phyloP scores from a whole-genome alignment of 805 yeast species.

The Metschnikowia matae region DNA sequence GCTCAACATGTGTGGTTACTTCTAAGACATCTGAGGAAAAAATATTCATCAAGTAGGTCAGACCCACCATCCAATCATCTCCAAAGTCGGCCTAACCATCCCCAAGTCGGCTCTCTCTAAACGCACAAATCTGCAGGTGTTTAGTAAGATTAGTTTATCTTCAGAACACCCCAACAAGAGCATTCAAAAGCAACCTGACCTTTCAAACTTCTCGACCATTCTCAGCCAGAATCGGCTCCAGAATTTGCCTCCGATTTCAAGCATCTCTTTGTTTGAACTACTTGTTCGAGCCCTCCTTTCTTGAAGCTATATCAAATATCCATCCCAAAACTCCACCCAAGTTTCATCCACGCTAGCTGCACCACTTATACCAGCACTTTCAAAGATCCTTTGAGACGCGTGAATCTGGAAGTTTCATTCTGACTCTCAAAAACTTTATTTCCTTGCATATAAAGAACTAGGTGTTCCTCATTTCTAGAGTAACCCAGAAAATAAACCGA shows the following conservation, averaged over 20 bases:
- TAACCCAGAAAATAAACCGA: no score
- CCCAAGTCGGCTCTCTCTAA: background rate
- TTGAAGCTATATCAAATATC: no score
- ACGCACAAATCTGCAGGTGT: conserved; percentile 3
- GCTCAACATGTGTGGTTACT: background rate
- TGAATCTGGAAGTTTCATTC: no score
- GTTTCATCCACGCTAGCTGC: background rate
- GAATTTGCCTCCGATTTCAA: background rate
- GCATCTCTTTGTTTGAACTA: background rate
- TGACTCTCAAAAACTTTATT: background rate
- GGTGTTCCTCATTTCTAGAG: background rate
- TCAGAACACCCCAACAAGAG: background rate
- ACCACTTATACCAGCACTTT: background rate
- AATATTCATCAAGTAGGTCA: background rate
- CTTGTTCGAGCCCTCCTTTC: no score
- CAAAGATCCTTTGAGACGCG: no score
- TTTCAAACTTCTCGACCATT: background rate
- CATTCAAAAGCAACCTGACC: background rate
- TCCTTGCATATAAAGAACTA: background rate
- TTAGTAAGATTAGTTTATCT: background rate
- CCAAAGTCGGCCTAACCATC: background rate
- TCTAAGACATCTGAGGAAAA: background rate
- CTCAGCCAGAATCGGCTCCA: background rate
- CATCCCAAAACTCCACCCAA: background rate
- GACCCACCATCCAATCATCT: background rate